Percentiles rank a stretch among this genome's conserved stretches.
Conservation (phyloP, 441 rosid species). For the Mallotus repandus region DNA sequence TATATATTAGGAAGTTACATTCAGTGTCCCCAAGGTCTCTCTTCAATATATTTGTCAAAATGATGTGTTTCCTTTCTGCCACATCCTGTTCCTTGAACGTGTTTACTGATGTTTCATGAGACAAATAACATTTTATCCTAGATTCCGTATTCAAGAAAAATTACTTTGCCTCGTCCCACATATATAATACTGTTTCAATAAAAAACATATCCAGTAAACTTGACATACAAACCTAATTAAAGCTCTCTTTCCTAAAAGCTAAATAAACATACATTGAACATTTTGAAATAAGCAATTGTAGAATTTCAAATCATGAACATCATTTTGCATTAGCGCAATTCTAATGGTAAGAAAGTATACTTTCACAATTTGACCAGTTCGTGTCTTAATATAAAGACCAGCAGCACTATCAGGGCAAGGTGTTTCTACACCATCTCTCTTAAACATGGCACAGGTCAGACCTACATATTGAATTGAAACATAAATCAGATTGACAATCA, state of each 20-base stretch:
- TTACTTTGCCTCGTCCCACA: not conserved
- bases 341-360: slow-evolving; percentile 45
- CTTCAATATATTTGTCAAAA: not conserved
- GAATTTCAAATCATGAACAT: slow-evolving; percentile 10
- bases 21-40: no score
- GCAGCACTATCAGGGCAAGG: slow-evolving; percentile 81
- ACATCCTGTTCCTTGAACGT: not conserved
- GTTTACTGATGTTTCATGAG: not conserved
- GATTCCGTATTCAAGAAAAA: not conserved
- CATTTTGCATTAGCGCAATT: slow-evolving; percentile 18
- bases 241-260: not conserved
- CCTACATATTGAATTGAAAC: slow-evolving; percentile 55
- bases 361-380: slow-evolving; percentile 75
- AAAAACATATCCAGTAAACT: not conserved
- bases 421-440: slow-evolving; percentile 65
- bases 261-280: slow-evolving; percentile 11
- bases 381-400: slow-evolving; percentile 87
- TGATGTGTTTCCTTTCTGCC: not conserved
- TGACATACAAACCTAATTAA: not conserved
- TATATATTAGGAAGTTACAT: not conserved
- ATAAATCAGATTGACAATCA: slow-evolving; percentile 24
- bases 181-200: not conserved
- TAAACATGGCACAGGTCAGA: slow-evolving; percentile 88
- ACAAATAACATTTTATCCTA: not conserved
- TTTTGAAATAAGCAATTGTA: slow-evolving; percentile 5